A percentile compares a stretch with the other conserved stretches of the same genome.
Conservation (phyloP, 305 asterid genomes). For the Stenogyne calaminthoides region DNA sequence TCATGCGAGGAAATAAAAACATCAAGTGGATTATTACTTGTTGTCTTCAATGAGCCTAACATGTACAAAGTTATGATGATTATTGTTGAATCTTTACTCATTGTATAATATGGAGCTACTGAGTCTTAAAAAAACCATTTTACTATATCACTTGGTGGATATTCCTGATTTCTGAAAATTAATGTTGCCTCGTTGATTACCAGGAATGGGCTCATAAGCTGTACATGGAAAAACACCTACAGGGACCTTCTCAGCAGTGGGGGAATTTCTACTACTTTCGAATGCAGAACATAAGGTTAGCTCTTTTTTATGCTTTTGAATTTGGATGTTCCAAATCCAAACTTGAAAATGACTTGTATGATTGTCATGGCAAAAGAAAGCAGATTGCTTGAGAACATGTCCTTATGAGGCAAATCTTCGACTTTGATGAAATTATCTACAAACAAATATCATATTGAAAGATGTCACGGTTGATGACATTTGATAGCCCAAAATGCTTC, state of each 20-base stretch:
- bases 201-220: slow-evolving; percentile 96
- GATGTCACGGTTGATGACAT: background rate
- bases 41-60: slow-evolving; percentile 1
- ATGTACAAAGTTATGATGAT: background rate
- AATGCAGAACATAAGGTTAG: slow-evolving; percentile 94
- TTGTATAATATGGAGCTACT: background rate
- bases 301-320: background rate
- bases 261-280: slow-evolving; percentile 92
- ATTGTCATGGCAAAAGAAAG: slow-evolving; percentile 1
- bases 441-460: background rate
- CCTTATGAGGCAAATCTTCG: background rate
- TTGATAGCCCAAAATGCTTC: background rate
- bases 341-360: background rate
- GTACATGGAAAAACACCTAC: slow-evolving; percentile 93
- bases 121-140: background rate
- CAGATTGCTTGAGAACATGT: background rate
- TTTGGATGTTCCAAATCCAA: background rate
- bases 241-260: slow-evolving; percentile 99
- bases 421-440: background rate
- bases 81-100: background rate
- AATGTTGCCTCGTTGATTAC: slow-evolving; percentile 26
- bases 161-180: slow-evolving; percentile 1
- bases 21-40: background rate
- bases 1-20: background rate
- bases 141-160: background rate